Conservation (phyloP, 2,329 filamentous ascomycete genomes). For the Seiridium unicorne region DNA sequence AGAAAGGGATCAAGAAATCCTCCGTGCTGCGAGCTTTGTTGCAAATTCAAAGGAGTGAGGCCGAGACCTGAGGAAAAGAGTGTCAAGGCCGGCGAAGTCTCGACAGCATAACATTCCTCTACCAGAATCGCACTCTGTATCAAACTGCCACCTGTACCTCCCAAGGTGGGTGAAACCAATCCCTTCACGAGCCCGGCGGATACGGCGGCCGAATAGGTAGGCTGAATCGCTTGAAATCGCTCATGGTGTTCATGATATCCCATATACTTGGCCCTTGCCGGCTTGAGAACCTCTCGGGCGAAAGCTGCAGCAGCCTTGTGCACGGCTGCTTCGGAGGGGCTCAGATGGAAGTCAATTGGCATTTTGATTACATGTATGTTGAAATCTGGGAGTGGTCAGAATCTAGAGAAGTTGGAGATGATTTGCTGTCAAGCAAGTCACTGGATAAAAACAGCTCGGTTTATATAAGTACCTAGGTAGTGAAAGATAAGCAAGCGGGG, state of each 20-base stretch:
- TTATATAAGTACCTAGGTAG: too few species aligned
- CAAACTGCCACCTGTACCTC: slow-evolving; percentile 42
- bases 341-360: slow-evolving; percentile 22
- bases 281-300: slow-evolving; percentile 19
- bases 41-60: slow-evolving; percentile 47
- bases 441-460: too few species aligned
- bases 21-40: slow-evolving; percentile 32
- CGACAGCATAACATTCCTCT: slow-evolving; percentile 52
- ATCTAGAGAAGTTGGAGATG: too few species aligned
- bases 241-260: slow-evolving; percentile 16
- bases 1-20: slow-evolving; percentile 48
- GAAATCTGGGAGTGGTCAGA: too few species aligned
- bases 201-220: slow-evolving; percentile 43
- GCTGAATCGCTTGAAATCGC: slow-evolving; percentile 45
- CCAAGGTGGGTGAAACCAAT: slow-evolving; percentile 42
- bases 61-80: slow-evolving; percentile 52
- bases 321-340: slow-evolving; percentile 14
- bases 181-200: slow-evolving; percentile 44
- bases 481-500: too few species aligned
- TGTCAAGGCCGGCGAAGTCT: slow-evolving; percentile 46
- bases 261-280: slow-evolving; percentile 17
- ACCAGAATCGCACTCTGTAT: slow-evolving; percentile 48
- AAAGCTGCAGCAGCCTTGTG: slow-evolving; percentile 19
- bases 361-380: neutral
- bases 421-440: too few species aligned